Percentiles rank a stretch among this genome's conserved stretches.
Conservation (phyloP, 768 basidiomycete species). For the Macrolepiota albuminosa region DNA sequence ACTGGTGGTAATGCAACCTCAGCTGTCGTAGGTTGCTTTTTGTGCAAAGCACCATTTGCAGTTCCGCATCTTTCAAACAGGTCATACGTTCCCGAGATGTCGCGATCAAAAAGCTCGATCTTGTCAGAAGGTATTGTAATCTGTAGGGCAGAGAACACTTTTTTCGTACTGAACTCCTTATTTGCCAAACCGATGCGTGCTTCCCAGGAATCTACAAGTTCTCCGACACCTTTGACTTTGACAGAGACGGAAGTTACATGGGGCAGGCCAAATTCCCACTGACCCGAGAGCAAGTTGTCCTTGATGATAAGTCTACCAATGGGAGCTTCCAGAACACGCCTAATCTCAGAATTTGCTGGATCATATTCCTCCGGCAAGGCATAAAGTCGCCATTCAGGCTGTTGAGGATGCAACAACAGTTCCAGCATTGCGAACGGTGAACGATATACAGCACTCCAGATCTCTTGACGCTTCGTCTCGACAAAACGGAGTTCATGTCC, state of each 20-base stretch:
- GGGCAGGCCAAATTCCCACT: constrained; percentile 82
- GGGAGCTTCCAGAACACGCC: constrained; percentile 66
- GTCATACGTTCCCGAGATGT: constrained; percentile 75
- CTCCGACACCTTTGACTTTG: constrained; percentile 59
- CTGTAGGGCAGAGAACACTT: constrained; percentile 62
- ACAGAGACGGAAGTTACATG: constrained; percentile 48
- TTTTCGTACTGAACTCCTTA: constrained; percentile 60
- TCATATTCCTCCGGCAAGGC: constrained; percentile 61
- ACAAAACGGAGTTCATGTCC: constrained; percentile 73
- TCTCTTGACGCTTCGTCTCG: constrained; percentile 81
- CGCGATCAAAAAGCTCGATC: constrained; percentile 56
- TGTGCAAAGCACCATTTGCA: constrained; percentile 80
- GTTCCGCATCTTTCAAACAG: constrained; percentile 87
- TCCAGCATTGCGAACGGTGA: constrained; percentile 69
- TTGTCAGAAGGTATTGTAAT: constrained; percentile 52
- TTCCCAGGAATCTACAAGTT: constrained; percentile 82
- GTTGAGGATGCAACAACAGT: constrained; percentile 68
- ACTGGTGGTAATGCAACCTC: constrained; percentile 56
- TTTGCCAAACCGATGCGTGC: constrained; percentile 68
- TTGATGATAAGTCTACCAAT: constrained; percentile 68
- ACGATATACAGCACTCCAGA: constrained; percentile 80
- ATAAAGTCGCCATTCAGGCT: constrained; percentile 85
- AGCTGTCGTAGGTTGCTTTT: constrained; percentile 39
- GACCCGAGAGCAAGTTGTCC: constrained; percentile 56
- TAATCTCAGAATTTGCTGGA: constrained; percentile 77